Percentiles rank a stretch among this genome's conserved stretches.
These are phyloP conservation scores for Sambucus nigra DNA, from an alignment of 129 eudicot genomes.

Conservation along the genomic window DNA sequence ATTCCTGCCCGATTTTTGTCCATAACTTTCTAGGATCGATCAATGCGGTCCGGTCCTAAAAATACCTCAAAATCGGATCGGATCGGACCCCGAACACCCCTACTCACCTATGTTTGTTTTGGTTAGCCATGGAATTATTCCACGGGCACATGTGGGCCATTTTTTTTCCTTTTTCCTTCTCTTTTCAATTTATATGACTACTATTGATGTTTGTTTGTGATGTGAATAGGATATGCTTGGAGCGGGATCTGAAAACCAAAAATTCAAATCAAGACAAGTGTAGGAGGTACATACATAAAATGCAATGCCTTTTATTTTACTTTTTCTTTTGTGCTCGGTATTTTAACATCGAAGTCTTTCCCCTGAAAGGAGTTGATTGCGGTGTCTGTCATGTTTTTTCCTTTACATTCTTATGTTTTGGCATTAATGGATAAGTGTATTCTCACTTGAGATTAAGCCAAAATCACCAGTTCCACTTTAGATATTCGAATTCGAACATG, in stretches of 20 bases:
- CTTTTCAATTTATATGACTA: neutral
- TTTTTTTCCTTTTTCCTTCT: neutral
- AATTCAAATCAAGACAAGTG: conserved; percentile 23
- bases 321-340: neutral
- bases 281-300: conserved; percentile 47
- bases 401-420: too few species aligned
- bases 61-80: too few species aligned
- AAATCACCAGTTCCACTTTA: conserved; percentile 47
- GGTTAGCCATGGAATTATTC: too few species aligned
- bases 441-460: conserved; percentile 43
- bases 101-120: too few species aligned
- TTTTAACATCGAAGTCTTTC: conserved; percentile 7
- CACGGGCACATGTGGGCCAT: too few species aligned
- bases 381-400: too few species aligned
- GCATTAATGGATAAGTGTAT: too few species aligned
- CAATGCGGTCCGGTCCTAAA: too few species aligned
- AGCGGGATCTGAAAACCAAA: conserved; percentile 41
- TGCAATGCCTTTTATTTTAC: conserved; percentile 5
- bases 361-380: neutral
- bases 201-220: conserved; percentile 12
- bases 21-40: too few species aligned
- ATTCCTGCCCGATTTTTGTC: too few species aligned
- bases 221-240: conserved; percentile 52
- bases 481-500: conserved; percentile 42
- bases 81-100: too few species aligned